Base-by-base conservation (phyloP, 352 stramenopile species). In the Phytopythium helicoides region DNA sequence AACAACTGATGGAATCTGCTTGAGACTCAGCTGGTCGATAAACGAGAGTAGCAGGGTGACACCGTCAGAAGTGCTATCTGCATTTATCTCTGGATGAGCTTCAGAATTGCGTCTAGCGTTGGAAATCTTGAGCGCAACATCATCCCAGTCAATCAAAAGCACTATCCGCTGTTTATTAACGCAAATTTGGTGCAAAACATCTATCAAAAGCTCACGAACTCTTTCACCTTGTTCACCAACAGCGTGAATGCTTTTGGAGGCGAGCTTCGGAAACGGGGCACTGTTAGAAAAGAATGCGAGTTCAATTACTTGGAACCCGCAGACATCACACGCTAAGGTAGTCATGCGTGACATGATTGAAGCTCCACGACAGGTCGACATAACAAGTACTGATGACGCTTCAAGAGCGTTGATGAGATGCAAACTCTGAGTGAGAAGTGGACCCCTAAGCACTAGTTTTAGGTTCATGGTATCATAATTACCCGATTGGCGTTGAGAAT, bases 341-440 rank as follows among this genome's bases (percentile, higher is more conserved):
- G 77, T 26, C 19, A 81, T 33, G 23, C 52, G 56, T n/a, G 66
- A 52, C 0, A 53, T 36, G 2, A 79, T 18, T 1, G 55, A 21
- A 6, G 45, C 37, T 11, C 50, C 46, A 10, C 59, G 15, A 8
- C 38, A 35, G 2, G 65, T 44, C 3, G 55, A 74, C 15, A 81
- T 35, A 7, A 79, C 38, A 3, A 79, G 12, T 3, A 73, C 34
- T 11, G 66, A 56, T 11, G 47, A 31, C 6, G 19, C 51, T 26
- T 56, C 65, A 8, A 81, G 38, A 3, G 68, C 68, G 36, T 79
- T 65, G 3, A 73, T 25, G 15, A 81, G 35, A 26, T 81, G 71
- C n/a, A 66, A 48, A 11, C 19, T 48, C 46, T 76, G 71, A 10
- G 41, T 66, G n/a, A 79, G 59, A 14, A 68, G 57, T 31, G 68